Percentiles rank a stretch among this genome's conserved stretches.
Evolutionary conservation across 2,329 filamentous ascomycete species (phyloP).

Genomic region (Stagonosporopsis cucurbitacearum): DNA sequence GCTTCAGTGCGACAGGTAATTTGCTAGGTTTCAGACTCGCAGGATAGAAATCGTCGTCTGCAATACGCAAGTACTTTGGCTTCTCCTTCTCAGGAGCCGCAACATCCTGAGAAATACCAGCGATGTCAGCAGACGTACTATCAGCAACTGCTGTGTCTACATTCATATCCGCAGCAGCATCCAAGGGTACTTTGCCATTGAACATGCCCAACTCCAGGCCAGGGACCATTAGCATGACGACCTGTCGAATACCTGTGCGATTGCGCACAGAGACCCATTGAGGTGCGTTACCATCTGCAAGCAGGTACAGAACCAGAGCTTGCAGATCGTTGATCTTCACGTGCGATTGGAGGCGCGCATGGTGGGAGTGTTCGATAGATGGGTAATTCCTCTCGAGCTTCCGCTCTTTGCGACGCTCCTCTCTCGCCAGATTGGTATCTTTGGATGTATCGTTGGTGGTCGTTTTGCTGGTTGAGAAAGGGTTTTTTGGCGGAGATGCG

Average conservation of each 20-base stretch:
- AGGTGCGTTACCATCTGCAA: conserved; percentile 65
- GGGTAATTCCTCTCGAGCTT: conserved; percentile 45
- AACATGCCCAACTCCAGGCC: conserved; percentile 93
- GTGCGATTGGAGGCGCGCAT: conserved; percentile 61
- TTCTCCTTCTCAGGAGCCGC: conserved; percentile 18
- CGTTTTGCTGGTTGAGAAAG: conserved; percentile 25
- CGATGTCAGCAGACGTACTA: conserved; percentile 18
- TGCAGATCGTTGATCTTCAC: conserved; percentile 67
- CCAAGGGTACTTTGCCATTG: conserved; percentile 57
- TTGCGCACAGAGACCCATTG: conserved; percentile 68
- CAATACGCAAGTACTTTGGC: conserved; percentile 43
- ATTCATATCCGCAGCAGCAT: conserved; percentile 12
- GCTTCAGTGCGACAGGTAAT: conserved; percentile 56
- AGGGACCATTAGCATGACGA: conserved; percentile 90
- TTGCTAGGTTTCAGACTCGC: conserved; percentile 50
- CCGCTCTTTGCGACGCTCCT: conserved; percentile 39
- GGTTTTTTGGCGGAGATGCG: conserved; percentile 23
- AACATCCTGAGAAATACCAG: background rate
- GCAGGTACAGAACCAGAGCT: conserved; percentile 63
- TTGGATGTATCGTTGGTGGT: conserved; percentile 4
- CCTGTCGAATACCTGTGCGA: conserved; percentile 67
- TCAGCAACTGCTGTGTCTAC: conserved; percentile 3
- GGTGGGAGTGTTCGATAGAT: conserved; percentile 58
- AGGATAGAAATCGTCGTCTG: conserved; percentile 60
- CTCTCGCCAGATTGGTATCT: conserved; percentile 19